Conservation (phyloP, 2,329 filamentous ascomycete genomes). For the Pseudogymnoascus sp. region DNA sequence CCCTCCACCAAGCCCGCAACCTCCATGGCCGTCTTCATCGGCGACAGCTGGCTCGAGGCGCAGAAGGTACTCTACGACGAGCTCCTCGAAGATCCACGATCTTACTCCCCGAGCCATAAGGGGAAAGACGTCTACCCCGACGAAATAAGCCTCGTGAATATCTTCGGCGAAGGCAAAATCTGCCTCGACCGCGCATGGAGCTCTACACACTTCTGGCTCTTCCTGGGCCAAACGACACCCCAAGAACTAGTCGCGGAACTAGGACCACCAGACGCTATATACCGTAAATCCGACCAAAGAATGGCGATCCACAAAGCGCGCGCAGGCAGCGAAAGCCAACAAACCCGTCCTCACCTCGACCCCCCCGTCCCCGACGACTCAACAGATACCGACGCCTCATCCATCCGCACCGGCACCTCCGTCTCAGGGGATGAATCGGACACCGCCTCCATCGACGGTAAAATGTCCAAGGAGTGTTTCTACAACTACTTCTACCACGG, state of each 20-base stretch:
- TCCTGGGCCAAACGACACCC: conserved; percentile 76
- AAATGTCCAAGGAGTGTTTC: conserved; percentile 67
- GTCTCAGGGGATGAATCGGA: conserved; percentile 56
- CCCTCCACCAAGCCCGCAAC: conserved; percentile 66
- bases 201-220: conserved; percentile 58
- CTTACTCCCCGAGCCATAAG: conserved; percentile 54
- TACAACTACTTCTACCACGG: conserved; percentile 97
- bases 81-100: conserved; percentile 63
- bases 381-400: conserved; percentile 62
- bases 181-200: conserved; percentile 69
- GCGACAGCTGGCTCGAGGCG: conserved; percentile 82
- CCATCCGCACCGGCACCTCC: conserved; percentile 58
- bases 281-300: conserved; percentile 80
- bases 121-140: conserved; percentile 75
- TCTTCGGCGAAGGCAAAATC: conserved; percentile 69
- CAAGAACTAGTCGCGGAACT: conserved; percentile 88
- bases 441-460: conserved; percentile 45
- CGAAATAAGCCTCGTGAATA: conserved; percentile 71
- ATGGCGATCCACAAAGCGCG: conserved; percentile 74
- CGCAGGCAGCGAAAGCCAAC: conserved; percentile 39
- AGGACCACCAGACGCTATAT: conserved; percentile 88
- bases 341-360: conserved; percentile 20
- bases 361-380: conserved; percentile 42
- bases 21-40: conserved; percentile 85
- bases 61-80: conserved; percentile 69